Base-by-base conservation (phyloP, 2,329 filamentous ascomycete genomes). In the Colletotrichum coccodes region DNA sequence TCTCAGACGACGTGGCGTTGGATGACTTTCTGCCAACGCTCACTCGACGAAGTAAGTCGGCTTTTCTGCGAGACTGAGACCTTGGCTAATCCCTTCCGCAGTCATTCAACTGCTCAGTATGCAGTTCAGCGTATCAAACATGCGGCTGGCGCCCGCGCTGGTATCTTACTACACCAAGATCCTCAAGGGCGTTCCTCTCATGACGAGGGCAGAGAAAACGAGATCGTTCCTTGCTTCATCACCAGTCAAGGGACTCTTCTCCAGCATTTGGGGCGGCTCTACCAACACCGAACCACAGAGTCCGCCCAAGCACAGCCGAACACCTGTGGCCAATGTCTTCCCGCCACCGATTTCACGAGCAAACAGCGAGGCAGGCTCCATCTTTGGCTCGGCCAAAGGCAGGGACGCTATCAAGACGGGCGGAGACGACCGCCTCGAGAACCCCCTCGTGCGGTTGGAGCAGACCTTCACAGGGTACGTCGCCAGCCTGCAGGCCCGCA, bases 401-500 rank as follows among this genome's bases (percentile, higher is more conserved):
- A 85, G 79, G 73, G 84, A 80, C 68, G 80, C 79, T 7, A 78
- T 82, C 57, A 80, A 82, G 38, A 72, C 80, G 26, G 82, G 77
- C 28, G 72, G 77, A 70, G 87, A 89, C n/a, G 86, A 87, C n/a
- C 81, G 80, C 63, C 87, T 87, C 0, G 85, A 91, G 66, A 92
- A 91, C 76, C 91, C 91, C 0, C 82, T 95, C 3, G 86, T 91
- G 53, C 90, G 90, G 58, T 82, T 97, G 2, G 95, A 98, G 79
- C 92, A 97, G 74, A 95, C 93, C 0, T 92, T 98, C 72, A 91
- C 91, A 0, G 92, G 93, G 23, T 97, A 97, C 74, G 89, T 95
- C 52, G 89, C 95, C 50, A 92, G 93, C 42, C 83, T 98, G 36
- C 93, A 96, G 75, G 91, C 92, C 44, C 90, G 94, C 47, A 97